Conservation (phyloP, 352 stramenopile genomes). For the Peronospora farinosa region DNA sequence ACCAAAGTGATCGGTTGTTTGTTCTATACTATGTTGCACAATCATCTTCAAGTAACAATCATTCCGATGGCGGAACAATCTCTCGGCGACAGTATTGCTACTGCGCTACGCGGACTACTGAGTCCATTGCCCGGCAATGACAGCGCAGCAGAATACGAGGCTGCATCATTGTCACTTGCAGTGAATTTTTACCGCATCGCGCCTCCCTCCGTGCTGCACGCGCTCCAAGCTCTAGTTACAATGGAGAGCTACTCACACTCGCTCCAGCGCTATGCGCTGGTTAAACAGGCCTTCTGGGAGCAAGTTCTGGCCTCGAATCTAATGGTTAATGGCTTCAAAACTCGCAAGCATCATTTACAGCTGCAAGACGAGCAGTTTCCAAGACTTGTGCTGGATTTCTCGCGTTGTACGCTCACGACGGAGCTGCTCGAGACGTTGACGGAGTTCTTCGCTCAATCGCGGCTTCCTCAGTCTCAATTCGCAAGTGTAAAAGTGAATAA, state of each 20-base stretch:
- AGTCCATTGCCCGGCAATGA: conserved; percentile 19
- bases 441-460: conserved; percentile 13
- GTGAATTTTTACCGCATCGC: conserved; percentile 18
- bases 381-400: conserved; percentile 35
- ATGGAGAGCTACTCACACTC: conserved; percentile 27
- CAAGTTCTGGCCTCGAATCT: conserved; percentile 22
- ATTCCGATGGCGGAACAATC: neutral
- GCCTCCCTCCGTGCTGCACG: neutral
- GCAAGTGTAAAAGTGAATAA: conserved; percentile 5
- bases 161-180: conserved; percentile 25
- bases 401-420: conserved; percentile 14
- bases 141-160: conserved; percentile 17
- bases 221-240: conserved; percentile 10
- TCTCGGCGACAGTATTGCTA: conserved; percentile 10
- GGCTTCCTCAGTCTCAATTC: conserved; percentile 5
- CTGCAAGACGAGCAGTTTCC: conserved; percentile 25
- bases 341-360: conserved; percentile 15
- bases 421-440: conserved; percentile 17
- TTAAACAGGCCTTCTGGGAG: conserved; percentile 36
- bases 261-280: conserved; percentile 25
- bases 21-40: neutral
- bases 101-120: conserved; percentile 21
- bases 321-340: conserved; percentile 4
- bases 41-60: neutral
- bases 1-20: neutral